Evolutionary conservation across 805 yeast genomes (phyloP).

Genomic region (Candida morakotiae): DNA sequence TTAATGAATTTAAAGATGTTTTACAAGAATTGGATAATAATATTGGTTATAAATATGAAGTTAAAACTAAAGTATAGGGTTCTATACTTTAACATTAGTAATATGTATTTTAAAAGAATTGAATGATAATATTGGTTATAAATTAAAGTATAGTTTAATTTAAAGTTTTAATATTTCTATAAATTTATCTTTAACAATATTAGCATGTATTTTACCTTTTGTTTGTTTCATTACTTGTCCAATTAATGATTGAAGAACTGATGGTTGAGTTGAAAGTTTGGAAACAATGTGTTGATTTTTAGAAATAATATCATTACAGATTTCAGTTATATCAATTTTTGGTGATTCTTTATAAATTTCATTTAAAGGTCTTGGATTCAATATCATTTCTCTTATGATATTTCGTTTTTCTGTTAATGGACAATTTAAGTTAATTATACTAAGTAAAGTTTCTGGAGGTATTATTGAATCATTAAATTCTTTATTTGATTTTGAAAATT

Average conservation of each 20-base stretch:
- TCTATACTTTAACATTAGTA: too few relatives aligned
- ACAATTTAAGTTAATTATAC: conserved; percentile 49
- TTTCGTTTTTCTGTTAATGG: conserved; percentile 67
- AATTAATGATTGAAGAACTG: conserved; percentile 69
- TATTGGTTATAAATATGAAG: conserved; percentile 4
- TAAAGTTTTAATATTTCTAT: conserved; percentile 4
- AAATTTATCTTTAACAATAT: conserved; percentile 19
- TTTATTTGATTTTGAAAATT: conserved; percentile 48
- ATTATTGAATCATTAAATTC: conserved; percentile 24
- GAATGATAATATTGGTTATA: background rate
- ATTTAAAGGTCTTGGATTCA: conserved; percentile 37
- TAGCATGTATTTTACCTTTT: conserved; percentile 55
- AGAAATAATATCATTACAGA: conserved; percentile 44
- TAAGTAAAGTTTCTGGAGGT: conserved; percentile 45
- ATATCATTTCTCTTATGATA: conserved; percentile 58
- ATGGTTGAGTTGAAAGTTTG: conserved; percentile 45
- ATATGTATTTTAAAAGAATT: too few relatives aligned
- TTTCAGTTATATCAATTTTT: conserved; percentile 30
- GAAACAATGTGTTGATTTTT: conserved; percentile 52
- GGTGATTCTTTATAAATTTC: conserved; percentile 45
- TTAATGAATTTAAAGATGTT: conserved; percentile 13
- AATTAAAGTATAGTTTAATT: too few relatives aligned
- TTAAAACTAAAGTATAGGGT: background rate
- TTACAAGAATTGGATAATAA: conserved; percentile 8
- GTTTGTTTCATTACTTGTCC: conserved; percentile 82